Evolutionary conservation across 2,329 filamentous ascomycete species (phyloP).

Genomic region (Daldinia sp.): DNA sequence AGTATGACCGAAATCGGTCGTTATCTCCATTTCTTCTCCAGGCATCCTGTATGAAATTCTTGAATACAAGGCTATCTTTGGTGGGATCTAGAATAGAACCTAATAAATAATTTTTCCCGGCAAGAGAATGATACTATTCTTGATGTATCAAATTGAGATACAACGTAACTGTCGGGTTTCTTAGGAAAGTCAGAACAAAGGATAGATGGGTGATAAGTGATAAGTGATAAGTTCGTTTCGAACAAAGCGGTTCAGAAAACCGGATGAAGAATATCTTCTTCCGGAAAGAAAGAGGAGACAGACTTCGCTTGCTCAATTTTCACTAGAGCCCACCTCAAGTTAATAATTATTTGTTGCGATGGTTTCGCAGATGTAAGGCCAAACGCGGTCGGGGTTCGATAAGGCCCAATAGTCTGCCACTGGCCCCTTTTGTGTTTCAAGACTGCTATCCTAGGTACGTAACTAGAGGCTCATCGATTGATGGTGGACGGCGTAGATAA

Average conservation of each 20-base stretch:
- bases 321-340: neutral
- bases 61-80: neutral
- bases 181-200: neutral
- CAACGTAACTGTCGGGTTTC: neutral
- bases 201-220: neutral
- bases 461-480: slow-evolving; percentile 8
- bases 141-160: slow-evolving; percentile 1
- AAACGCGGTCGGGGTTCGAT: neutral
- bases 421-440: neutral
- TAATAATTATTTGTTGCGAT: neutral
- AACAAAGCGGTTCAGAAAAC: slow-evolving; percentile 21
- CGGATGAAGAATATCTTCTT: slow-evolving; percentile 15
- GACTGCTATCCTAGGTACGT: neutral
- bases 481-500: neutral
- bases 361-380: neutral
- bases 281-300: slow-evolving; percentile 8
- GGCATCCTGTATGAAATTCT: slow-evolving; percentile 39
- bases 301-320: neutral
- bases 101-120: neutral
- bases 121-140: neutral
- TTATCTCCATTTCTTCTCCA: slow-evolving; percentile 48
- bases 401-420: neutral
- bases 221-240: neutral
- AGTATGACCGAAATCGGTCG: slow-evolving; percentile 43
- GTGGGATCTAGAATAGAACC: neutral